Conservation (phyloP, 2,329 filamentous ascomycete genomes). For the Pseudogymnoascus pannorum region DNA sequence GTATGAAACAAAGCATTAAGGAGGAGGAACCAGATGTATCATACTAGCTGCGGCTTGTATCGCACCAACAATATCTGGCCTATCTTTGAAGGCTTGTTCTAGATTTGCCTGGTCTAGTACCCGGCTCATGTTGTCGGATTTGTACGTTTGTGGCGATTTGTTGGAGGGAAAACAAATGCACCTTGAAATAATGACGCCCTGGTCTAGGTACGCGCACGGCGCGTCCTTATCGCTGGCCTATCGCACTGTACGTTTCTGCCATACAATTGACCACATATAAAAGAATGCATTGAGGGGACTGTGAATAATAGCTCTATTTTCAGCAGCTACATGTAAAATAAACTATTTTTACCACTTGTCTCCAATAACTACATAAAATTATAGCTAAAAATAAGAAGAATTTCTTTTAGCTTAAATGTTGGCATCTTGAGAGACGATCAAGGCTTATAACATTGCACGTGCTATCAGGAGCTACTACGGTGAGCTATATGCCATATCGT, state of each 20-base stretch:
- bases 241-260: not conserved
- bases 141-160: slow-evolving; percentile 2
- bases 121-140: slow-evolving; percentile 19
- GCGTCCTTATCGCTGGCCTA: slow-evolving; percentile 7
- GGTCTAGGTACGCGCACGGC: not conserved
- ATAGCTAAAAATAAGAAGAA: not conserved
- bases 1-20: slow-evolving; percentile 15
- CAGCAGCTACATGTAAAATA: not conserved
- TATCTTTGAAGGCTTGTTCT: slow-evolving; percentile 25
- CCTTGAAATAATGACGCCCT: slow-evolving; percentile 8
- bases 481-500: slow-evolving; percentile 2
- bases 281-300: not conserved
- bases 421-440: not conserved
- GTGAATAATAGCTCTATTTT: not conserved
- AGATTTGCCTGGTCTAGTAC: slow-evolving; percentile 25
- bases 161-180: not conserved
- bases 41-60: slow-evolving; percentile 27
- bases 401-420: not conserved
- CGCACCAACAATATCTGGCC: slow-evolving; percentile 26
- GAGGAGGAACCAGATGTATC: slow-evolving; percentile 16
- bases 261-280: not conserved
- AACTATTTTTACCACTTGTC: not conserved
- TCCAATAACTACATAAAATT: not conserved
- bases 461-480: slow-evolving; percentile 1
- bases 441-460: not conserved